Conservation (phyloP, 1,284 basidiomycete genomes). For the Ustilago cynodontis region DNA sequence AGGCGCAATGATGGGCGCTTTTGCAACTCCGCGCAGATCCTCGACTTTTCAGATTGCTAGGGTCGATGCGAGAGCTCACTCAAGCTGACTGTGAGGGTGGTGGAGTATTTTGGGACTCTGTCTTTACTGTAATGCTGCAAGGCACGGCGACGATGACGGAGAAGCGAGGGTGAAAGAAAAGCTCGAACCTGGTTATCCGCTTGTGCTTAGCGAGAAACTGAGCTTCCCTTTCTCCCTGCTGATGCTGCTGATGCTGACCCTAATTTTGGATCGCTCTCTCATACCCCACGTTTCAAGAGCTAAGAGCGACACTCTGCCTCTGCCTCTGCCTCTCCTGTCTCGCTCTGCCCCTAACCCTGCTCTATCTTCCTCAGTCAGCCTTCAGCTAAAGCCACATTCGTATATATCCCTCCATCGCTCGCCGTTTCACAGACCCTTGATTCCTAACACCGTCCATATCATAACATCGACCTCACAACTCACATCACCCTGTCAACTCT, state of each 20-base stretch:
- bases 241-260: background rate
- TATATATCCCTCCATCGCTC: constrained; percentile 1
- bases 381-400: background rate
- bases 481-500: background rate
- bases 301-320: background rate
- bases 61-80: background rate
- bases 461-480: background rate
- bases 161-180: background rate
- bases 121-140: background rate
- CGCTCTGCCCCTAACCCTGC: background rate
- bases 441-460: constrained; percentile 1
- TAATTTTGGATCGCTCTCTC: background rate
- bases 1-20: background rate
- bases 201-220: constrained; percentile 2
- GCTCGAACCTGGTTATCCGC: background rate
- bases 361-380: background rate
- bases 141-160: background rate
- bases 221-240: background rate
- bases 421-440: background rate
- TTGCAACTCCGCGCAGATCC: too few species aligned
- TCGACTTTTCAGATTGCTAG: too few species aligned
- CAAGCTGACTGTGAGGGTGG: background rate
- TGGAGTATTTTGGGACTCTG: background rate
- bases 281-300: background rate
- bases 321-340: background rate